phyloP scores from a whole-genome alignment of 805 yeast species.

The Grigorovia transvaalensis region DNA sequence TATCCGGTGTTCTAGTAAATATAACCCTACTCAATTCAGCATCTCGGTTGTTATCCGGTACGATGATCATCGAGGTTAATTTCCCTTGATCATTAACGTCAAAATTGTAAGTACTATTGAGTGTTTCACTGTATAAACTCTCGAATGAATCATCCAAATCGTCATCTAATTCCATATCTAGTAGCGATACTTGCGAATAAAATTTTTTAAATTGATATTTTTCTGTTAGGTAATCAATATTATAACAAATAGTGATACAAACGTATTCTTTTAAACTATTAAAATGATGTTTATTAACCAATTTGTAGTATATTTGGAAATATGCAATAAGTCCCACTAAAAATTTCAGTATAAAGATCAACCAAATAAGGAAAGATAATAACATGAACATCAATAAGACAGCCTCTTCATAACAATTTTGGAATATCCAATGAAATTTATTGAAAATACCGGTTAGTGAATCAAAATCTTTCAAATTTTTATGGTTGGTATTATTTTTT shows the following conservation, averaged over 20 bases:
- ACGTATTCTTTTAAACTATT: constrained; percentile 49
- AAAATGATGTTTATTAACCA: constrained; percentile 31
- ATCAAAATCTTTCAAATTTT: constrained; percentile 20
- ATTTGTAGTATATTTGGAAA: constrained; percentile 40
- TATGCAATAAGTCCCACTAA: constrained; percentile 42
- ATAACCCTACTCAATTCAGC: constrained; percentile 5
- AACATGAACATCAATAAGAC: constrained; percentile 68
- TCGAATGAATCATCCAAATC: not conserved
- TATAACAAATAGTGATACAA: constrained; percentile 46
- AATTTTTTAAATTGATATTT: constrained; percentile 9
- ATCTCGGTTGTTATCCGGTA: not conserved
- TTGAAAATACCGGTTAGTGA: constrained; percentile 25
- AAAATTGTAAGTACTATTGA: not conserved
- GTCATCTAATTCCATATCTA: not conserved
- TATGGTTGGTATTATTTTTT: constrained; percentile 13
- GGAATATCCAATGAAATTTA: constrained; percentile 49
- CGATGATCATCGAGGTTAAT: not conserved
- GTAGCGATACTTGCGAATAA: constrained; percentile 5
- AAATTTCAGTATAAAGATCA: constrained; percentile 50
- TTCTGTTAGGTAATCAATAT: constrained; percentile 38
- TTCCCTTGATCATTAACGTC: not conserved
- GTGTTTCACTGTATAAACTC: not conserved
- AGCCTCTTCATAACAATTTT: constrained; percentile 52
- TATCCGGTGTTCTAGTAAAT: constrained; percentile 5
- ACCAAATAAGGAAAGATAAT: constrained; percentile 65